phyloP scores from a whole-genome alignment of 768 basidiomycete genomes.

The Tulasnella sp. region DNA sequence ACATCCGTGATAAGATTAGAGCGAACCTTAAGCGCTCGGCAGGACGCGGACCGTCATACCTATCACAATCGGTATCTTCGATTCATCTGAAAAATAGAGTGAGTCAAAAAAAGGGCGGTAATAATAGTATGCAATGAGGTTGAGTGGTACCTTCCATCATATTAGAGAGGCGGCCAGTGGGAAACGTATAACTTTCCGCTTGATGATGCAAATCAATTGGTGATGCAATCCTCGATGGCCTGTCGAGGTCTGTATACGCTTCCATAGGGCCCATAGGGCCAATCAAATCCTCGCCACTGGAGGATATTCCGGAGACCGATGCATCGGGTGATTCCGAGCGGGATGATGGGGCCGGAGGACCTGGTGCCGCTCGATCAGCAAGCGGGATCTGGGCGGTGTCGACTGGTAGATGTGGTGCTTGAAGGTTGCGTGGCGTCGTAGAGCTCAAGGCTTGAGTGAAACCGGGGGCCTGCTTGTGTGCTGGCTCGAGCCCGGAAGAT shows the following conservation, averaged over 20 bases:
- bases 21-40: background rate
- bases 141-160: conserved; percentile 14
- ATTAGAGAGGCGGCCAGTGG: conserved; percentile 17
- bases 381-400: background rate
- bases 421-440: background rate
- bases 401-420: background rate
- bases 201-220: conserved; percentile 15
- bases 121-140: background rate
- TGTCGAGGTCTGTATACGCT: conserved; percentile 11
- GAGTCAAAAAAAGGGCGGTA: background rate
- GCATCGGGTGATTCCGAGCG: too few species aligned
- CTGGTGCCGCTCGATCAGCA: background rate
- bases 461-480: background rate
- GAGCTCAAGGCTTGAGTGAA: background rate
- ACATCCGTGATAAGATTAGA: conserved; percentile 37
- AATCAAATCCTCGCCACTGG: too few species aligned
- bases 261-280: conserved; percentile 5
- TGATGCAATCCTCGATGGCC: conserved; percentile 13
- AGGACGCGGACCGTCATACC: conserved; percentile 2
- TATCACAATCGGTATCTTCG: conserved; percentile 18
- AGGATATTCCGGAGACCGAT: too few species aligned
- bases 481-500: background rate
- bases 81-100: conserved; percentile 10
- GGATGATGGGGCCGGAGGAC: too few species aligned
- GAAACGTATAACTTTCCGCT: conserved; percentile 18